A percentile compares a stretch with the other conserved stretches of the same genome.
These are phyloP conservation scores for Cryptosporidium ubiquitum DNA, from an alignment of 169 alveolate genomes.

Conservation along the genomic window DNA sequence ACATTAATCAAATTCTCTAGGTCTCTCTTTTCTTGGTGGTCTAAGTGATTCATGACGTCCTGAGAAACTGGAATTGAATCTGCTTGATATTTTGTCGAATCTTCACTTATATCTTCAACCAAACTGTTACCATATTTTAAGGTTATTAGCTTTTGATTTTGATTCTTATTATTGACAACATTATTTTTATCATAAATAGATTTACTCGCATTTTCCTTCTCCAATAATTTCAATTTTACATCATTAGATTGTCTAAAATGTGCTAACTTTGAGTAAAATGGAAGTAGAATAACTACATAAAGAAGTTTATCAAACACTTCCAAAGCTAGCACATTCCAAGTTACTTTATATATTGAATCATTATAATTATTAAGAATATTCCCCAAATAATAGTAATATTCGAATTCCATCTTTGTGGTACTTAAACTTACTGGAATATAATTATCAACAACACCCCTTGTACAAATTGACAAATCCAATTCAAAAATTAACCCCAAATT, in stretches of 20 bases:
- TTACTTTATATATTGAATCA: slow-evolving; percentile 1
- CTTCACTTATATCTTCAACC: not conserved
- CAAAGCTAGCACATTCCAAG: slow-evolving; percentile 16
- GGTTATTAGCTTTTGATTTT: not conserved
- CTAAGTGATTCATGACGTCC: not conserved
- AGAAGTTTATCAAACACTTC: slow-evolving; percentile 29
- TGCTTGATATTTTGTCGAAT: not conserved
- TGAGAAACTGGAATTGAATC: not conserved
- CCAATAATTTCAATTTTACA: not conserved
- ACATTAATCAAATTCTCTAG: not conserved
- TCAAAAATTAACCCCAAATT: not conserved
- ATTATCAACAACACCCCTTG: slow-evolving; percentile 4
- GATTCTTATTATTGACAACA: not conserved
- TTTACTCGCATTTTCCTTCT: not conserved
- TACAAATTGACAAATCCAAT: not conserved
- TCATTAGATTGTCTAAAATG: not conserved
- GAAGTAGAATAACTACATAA: not conserved
- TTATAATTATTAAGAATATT: not conserved
- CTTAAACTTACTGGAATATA: not conserved
- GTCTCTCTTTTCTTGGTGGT: not conserved
- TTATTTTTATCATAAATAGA: not conserved
- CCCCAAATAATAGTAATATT: slow-evolving; percentile 16
- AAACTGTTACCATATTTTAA: not conserved
- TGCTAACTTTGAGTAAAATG: slow-evolving; percentile 10
- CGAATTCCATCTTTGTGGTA: not conserved